phyloP scores from a whole-genome alignment of 306 rosid species.

The Malus sieversii region DNA sequence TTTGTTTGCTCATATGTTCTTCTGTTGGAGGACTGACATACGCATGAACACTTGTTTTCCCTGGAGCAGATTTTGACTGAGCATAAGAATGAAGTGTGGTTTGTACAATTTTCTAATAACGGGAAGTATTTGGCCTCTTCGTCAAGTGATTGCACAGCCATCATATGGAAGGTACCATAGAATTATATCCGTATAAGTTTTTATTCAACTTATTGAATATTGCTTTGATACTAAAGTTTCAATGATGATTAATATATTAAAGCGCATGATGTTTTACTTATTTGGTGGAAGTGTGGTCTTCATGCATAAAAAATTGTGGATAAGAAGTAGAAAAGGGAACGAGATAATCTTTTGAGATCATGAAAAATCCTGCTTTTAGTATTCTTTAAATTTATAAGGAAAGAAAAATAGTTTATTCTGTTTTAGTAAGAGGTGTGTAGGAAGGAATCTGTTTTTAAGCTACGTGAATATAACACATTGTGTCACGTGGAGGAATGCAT shows the following conservation, averaged over 20 bases:
- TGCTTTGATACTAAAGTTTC: constrained; percentile 8
- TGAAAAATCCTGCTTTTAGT: background rate
- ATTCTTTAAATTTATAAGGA: background rate
- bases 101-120: constrained; percentile 80
- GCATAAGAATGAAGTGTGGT: constrained; percentile 90
- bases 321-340: background rate
- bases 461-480: background rate
- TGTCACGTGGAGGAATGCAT: background rate
- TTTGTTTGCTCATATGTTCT: background rate
- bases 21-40: background rate
- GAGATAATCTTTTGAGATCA: background rate
- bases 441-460: background rate
- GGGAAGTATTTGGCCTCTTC: constrained; percentile 87
- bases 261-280: background rate
- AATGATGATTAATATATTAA: background rate
- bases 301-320: background rate
- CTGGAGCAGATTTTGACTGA: constrained; percentile 72
- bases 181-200: constrained; percentile 9
- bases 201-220: background rate
- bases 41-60: constrained; percentile 12
- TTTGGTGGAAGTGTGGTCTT: background rate
- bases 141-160: constrained; percentile 78
- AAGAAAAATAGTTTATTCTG: background rate
- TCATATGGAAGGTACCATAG: constrained; percentile 79
- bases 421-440: background rate